These are phyloP conservation scores for Tephrocybe rancida DNA, from an alignment of 768 basidiomycete species.

Conservation along the genomic window DNA sequence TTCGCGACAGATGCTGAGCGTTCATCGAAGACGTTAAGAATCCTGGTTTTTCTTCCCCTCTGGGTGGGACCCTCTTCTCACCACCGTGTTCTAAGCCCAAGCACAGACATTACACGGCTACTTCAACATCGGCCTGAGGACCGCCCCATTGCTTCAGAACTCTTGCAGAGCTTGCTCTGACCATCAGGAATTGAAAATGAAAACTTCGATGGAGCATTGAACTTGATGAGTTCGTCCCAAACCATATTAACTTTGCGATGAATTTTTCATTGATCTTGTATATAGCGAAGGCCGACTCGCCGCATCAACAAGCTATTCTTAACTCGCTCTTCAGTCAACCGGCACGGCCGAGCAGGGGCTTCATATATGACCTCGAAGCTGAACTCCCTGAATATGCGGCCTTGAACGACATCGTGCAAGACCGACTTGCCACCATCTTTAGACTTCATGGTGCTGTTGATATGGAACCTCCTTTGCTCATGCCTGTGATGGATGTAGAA, in stretches of 20 bases:
- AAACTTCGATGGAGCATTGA: constrained; percentile 78
- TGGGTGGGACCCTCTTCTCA: constrained; percentile 59
- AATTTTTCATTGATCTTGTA: neutral
- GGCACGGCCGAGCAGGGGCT: constrained; percentile 61
- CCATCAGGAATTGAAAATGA: constrained; percentile 83
- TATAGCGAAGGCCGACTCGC: constrained; percentile 77
- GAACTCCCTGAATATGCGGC: constrained; percentile 71
- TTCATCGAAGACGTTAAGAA: constrained; percentile 77
- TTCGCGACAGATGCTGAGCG: constrained; percentile 86
- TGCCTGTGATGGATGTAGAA: constrained; percentile 66
- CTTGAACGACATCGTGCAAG: constrained; percentile 75
- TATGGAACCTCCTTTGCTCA: constrained; percentile 82
- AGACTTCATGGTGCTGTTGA: constrained; percentile 89
- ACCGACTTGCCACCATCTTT: constrained; percentile 77
- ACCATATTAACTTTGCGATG: neutral
- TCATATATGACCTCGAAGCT: constrained; percentile 74
- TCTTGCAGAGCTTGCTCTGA: constrained; percentile 77
- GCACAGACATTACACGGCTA: constrained; percentile 74
- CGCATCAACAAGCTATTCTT: constrained; percentile 78
- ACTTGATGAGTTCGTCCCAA: constrained; percentile 64
- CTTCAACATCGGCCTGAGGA: constrained; percentile 80
- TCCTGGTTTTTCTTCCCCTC: constrained; percentile 76
- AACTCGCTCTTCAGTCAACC: constrained; percentile 78
- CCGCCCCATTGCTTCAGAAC: constrained; percentile 80
- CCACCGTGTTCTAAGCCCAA: neutral